Conservation (phyloP, 768 basidiomycete genomes). For the Scleroderma bovista region DNA sequence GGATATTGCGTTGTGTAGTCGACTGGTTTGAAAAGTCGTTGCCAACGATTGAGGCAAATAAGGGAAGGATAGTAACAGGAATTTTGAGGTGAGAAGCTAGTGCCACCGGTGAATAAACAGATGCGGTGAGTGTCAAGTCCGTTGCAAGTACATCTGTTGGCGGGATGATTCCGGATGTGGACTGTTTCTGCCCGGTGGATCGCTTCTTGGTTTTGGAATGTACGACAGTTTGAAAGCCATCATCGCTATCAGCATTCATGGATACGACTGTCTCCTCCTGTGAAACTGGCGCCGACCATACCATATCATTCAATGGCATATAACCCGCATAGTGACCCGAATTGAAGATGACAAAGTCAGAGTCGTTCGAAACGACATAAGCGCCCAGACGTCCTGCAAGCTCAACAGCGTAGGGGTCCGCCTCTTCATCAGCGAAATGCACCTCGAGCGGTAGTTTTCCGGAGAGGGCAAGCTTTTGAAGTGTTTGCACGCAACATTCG, state of each 20-base stretch:
- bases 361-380: constrained; percentile 76
- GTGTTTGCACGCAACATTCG: constrained; percentile 50
- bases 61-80: constrained; percentile 66
- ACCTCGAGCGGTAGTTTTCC: constrained; percentile 39
- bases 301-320: constrained; percentile 70
- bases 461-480: constrained; percentile 35
- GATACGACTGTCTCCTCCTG: constrained; percentile 14
- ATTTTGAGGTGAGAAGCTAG: constrained; percentile 64
- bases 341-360: constrained; percentile 77
- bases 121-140: constrained; percentile 47
- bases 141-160: constrained; percentile 35
- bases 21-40: constrained; percentile 68
- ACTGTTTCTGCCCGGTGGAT: constrained; percentile 17
- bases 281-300: constrained; percentile 43
- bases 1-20: constrained; percentile 44
- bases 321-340: constrained; percentile 74
- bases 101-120: constrained; percentile 53
- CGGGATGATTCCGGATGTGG: constrained; percentile 42
- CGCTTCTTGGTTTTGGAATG: constrained; percentile 50
- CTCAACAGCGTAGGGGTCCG: constrained; percentile 80
- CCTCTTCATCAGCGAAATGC: constrained; percentile 77
- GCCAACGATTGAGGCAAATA: constrained; percentile 73
- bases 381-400: constrained; percentile 68
- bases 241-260: constrained; percentile 34
- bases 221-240: constrained; percentile 55